Base-by-base conservation (phyloP, 2,329 filamentous ascomycete species). In the Aureobasidium sp. region DNA sequence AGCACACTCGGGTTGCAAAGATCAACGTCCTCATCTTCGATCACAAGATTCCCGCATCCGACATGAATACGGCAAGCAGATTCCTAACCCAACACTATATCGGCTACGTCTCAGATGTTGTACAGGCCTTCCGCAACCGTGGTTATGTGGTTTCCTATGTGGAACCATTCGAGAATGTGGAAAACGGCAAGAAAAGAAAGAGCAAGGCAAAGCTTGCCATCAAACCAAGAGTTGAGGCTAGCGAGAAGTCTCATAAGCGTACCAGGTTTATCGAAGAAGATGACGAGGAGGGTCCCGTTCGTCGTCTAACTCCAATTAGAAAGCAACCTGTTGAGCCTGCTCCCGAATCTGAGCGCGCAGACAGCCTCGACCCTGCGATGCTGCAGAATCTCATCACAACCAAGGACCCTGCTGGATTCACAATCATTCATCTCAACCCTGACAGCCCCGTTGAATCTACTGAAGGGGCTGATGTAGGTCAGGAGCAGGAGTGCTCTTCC, bases 1-100 rank as follows among this genome's bases (percentile, higher is more conserved):
- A 50, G 34, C 45, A 50, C 17, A 50, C 45, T 6, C 34, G 45
- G n/a, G 45, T 49, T 2, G 45, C 45, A 1, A 49, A 34, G 5
- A 16, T 17, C 11, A 49, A 17, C 14, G 45, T 49, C 1, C 6
- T 39, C 5, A 30, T 39, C 22, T 49, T 10, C 45, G 45, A 49
- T 11, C 22, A 21, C 1, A 39, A 16, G 11, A 49, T 49, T 3
- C 45, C 45, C 16, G 35, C 16, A 2, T 6, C 19, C n/a, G 17
- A 22, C 16, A 29, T 19, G 10, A 22, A 5, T 3, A 6, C 16
- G 2, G 45, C 45, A 7, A 35, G 44, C 21, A 3, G 12, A 2
- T 49, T 19, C 30, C 24, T 49, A 0, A 11, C n/a, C 12, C 16
- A 1, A 16, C 45, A 49, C 24, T 49, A 49, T 25, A 21, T 1